Percentiles rank a stretch among this genome's conserved stretches.
phyloP scores from a whole-genome alignment of 257 asterid species.

The Nicotiana sylvestris region DNA sequence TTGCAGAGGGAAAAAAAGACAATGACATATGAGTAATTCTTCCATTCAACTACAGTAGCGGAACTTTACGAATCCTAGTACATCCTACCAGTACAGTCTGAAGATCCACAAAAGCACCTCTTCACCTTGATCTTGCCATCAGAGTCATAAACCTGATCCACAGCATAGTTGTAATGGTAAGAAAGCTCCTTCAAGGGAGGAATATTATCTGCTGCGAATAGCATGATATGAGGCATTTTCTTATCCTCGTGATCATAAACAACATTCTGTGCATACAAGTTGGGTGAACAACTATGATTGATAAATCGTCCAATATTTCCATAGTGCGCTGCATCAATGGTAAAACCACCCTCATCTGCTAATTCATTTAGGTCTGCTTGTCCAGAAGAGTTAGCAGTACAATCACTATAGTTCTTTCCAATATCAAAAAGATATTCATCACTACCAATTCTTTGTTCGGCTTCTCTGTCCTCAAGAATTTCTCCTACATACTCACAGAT shows the following conservation, averaged over 20 bases:
- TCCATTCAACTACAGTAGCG: not conserved
- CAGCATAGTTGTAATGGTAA: slow-evolving; percentile 61
- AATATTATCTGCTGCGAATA: slow-evolving; percentile 73
- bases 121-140: slow-evolving; percentile 64
- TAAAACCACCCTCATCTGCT: slow-evolving; percentile 49
- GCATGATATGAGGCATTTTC: slow-evolving; percentile 83
- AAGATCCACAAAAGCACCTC: slow-evolving; percentile 68
- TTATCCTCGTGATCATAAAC: slow-evolving; percentile 61
- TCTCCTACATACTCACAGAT: slow-evolving; percentile 89
- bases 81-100: slow-evolving; percentile 73
- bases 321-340: slow-evolving; percentile 64
- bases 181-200: slow-evolving; percentile 78
- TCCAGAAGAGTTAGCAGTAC: slow-evolving; percentile 30
- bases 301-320: slow-evolving; percentile 85
- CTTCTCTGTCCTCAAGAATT: slow-evolving; percentile 83
- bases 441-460: slow-evolving; percentile 57
- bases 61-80: slow-evolving; percentile 29
- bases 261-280: slow-evolving; percentile 78
- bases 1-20: not conserved
- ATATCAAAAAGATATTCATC: slow-evolving; percentile 96
- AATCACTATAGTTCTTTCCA: slow-evolving; percentile 46
- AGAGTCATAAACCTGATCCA: slow-evolving; percentile 52
- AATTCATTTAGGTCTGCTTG: slow-evolving; percentile 21
- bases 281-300: slow-evolving; percentile 88
- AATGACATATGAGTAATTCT: not conserved